Percentiles rank a stretch among this genome's conserved stretches.
Evolutionary conservation across 2,329 filamentous ascomycete species (phyloP).

Genomic region (Penicillium olsonii): DNA sequence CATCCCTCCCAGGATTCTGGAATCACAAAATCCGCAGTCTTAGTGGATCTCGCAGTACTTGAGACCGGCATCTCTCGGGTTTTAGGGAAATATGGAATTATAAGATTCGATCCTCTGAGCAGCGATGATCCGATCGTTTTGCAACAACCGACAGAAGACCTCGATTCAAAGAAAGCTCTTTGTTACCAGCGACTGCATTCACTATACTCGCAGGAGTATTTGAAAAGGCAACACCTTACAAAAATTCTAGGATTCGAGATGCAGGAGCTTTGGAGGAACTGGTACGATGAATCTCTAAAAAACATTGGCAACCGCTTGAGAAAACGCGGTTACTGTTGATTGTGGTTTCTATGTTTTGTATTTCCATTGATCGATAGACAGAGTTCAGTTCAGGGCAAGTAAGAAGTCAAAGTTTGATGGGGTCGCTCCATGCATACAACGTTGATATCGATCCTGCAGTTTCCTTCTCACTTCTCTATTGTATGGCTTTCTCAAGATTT

Average conservation of each 20-base stretch:
- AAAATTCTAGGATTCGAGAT: neutral
- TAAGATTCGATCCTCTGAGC: slow-evolving; percentile 2
- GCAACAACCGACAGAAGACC: neutral
- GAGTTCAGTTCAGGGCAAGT: neutral
- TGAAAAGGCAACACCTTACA: neutral
- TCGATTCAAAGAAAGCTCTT: neutral
- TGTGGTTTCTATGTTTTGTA: neutral
- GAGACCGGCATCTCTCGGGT: slow-evolving; percentile 1
- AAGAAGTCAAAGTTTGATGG: slow-evolving; percentile 1
- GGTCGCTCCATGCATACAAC: neutral
- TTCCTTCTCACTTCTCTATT: neutral
- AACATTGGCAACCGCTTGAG: neutral
- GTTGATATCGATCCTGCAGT: neutral
- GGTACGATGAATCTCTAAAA: neutral
- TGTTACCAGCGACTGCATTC: neutral
- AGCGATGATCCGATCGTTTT: slow-evolving; percentile 3
- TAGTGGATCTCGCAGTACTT: slow-evolving; percentile 1
- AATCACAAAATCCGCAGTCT: neutral
- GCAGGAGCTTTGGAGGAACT: neutral
- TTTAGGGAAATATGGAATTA: neutral
- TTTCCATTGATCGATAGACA: neutral
- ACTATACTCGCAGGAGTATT: slow-evolving; percentile 1
- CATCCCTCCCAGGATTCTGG: neutral
- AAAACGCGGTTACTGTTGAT: slow-evolving; percentile 1
- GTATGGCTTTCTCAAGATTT: neutral